Base-by-base conservation (phyloP, 2,329 filamentous ascomycete genomes). In the Cladosporium sp. region DNA sequence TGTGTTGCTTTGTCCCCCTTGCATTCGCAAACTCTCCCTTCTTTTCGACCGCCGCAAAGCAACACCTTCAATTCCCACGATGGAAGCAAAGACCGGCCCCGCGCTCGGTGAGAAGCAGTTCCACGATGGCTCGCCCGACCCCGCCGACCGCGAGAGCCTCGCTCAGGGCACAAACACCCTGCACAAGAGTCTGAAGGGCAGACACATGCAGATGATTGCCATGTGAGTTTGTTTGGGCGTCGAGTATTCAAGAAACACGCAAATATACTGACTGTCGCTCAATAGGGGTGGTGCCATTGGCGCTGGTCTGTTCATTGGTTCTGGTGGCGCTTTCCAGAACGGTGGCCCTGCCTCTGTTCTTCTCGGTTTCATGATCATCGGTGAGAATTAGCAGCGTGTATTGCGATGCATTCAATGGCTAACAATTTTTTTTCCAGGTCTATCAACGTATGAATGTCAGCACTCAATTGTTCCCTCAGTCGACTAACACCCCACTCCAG, bases 281-380 rank as follows among this genome's bases (percentile, higher is more conserved):
- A 4, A 24, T 58, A 64, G 51, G 26, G 63, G 63, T 30, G 73
- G 73, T 30, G 70, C 71, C 11, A 75, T 75, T 38, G 75, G 75
- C 57, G 72, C 75, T 32, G 75, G 75, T 70, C 68, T 77, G 21
- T 65, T 65, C 71, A 74, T 77, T 55, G 63, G 63, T 30, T 65
- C 63, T 51, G 76, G 75, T 36, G 71, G 71, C 14, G 72, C 75
- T 14, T 68, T 78, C 21, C 67, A 70, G 18, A 68, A 64, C 38
- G 76, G 74, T 59, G 76, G 76, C 18, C 76, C 76, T 18, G 75
- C 74, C 6, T 74, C 74, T 6, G 66, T 78, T 14, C 62, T 78
- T 21, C 71, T 77, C 49, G 70, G 71, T 18, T 78, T 73, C 65
- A 81, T 75, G 79, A 79, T 76, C 75, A 78, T 77, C 68, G 76